Percentiles rank a stretch among this genome's conserved stretches.
Conservation (phyloP, 1,139 yeast species). For the Geotrichum histeridarum region DNA sequence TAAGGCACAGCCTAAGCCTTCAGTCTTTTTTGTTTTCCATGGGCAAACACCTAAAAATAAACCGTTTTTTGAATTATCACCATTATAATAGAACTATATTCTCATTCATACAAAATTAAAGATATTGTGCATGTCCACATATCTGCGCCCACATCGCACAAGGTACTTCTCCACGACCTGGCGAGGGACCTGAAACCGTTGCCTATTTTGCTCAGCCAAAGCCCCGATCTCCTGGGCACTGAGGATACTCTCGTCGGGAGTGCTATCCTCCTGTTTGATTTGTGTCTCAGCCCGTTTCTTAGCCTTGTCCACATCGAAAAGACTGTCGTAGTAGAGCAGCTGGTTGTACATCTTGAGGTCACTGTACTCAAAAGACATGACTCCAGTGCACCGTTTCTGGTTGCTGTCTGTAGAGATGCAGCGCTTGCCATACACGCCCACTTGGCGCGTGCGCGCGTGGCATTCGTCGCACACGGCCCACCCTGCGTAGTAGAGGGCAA, state of each 20-base stretch:
- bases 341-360: constrained; percentile 86
- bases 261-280: constrained; percentile 43
- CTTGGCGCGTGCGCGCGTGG: constrained; percentile 73
- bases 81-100: too few species aligned
- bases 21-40: too few species aligned
- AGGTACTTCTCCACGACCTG: constrained; percentile 71
- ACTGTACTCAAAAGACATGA: constrained; percentile 69
- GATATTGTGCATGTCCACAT: constrained; percentile 78
- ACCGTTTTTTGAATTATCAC: too few species aligned
- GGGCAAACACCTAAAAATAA: too few species aligned
- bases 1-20: too few species aligned
- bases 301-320: constrained; percentile 81
- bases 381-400: constrained; percentile 58
- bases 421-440: constrained; percentile 82
- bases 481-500: constrained; percentile 75
- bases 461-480: constrained; percentile 90
- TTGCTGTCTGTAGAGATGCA: constrained; percentile 60
- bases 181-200: constrained; percentile 51
- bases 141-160: constrained; percentile 81
- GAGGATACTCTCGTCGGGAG: not conserved
- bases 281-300: constrained; percentile 40
- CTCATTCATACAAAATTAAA: constrained; percentile 40
- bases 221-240: constrained; percentile 48
- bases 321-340: constrained; percentile 65
- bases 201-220: constrained; percentile 74